phyloP scores from a whole-genome alignment of 352 stramenopile genomes.

The Pythium sp. region DNA sequence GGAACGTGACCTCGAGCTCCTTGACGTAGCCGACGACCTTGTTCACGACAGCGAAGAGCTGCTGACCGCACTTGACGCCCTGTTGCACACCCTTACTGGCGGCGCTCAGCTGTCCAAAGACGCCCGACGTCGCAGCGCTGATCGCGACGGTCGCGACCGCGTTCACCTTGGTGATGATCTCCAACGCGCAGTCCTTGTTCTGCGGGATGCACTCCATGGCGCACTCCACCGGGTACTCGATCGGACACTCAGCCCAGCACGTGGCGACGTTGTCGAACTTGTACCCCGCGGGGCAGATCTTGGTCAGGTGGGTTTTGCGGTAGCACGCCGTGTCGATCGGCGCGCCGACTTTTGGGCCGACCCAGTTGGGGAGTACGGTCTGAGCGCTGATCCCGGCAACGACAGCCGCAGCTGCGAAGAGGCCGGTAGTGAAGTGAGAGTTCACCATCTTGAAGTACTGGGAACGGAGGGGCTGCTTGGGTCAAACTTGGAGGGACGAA shows the following conservation, averaged over 20 bases:
- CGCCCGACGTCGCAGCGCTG: conserved; percentile 45
- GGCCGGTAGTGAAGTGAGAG: conserved; percentile 17
- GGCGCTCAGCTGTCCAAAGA: conserved; percentile 45
- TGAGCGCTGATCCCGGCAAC: background rate
- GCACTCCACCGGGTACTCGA: conserved; percentile 74
- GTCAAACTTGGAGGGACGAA: no score
- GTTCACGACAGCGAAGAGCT: conserved; percentile 27
- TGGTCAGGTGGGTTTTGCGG: conserved; percentile 31
- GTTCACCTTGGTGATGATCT: conserved; percentile 48
- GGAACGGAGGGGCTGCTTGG: no score
- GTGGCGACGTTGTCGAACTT: conserved; percentile 40
- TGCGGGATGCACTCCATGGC: conserved; percentile 66
- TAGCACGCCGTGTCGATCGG: conserved; percentile 32
- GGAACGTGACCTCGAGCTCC: no score
- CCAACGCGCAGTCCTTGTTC: conserved; percentile 54
- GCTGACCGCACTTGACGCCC: conserved; percentile 44
- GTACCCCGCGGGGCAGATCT: conserved; percentile 22
- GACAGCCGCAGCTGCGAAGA: background rate
- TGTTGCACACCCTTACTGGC: conserved; percentile 43
- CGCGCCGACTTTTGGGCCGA: conserved; percentile 7
- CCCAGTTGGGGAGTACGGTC: conserved; percentile 7
- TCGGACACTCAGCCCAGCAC: conserved; percentile 70
- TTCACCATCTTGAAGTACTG: conserved; percentile 22
- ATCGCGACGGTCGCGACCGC: conserved; percentile 47
- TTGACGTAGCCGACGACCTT: no score